These are phyloP conservation scores for Cynara cardunculus DNA, from an alignment of 129 eudicot genomes.

Conservation along the genomic window DNA sequence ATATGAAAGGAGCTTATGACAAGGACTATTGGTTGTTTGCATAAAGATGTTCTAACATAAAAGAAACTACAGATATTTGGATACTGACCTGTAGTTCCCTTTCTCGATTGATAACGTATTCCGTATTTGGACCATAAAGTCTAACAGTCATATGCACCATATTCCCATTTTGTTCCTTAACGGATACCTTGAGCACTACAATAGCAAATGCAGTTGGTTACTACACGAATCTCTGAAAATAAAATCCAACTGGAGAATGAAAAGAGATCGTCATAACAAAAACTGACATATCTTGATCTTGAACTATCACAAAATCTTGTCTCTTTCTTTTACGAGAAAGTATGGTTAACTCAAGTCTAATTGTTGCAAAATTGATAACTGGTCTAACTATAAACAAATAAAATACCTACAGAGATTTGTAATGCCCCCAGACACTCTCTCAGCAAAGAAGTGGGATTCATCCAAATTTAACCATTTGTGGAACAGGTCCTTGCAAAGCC, in stretches of 20 bases:
- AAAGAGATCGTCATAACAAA: neutral
- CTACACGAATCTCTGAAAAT: neutral
- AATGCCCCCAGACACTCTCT: conserved; percentile 93
- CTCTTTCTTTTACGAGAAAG: neutral
- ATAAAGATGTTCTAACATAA: neutral
- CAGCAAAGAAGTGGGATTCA: conserved; percentile 59
- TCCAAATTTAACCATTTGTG: conserved; percentile 76
- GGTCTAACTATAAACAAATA: neutral
- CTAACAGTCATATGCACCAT: conserved; percentile 59
- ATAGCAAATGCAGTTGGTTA: conserved; percentile 3
- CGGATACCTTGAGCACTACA: conserved; percentile 83
- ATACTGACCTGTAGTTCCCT: conserved; percentile 73
- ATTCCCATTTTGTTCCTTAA: conserved; percentile 53
- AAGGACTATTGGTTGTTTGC: neutral
- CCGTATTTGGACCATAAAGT: conserved; percentile 95
- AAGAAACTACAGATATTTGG: neutral
- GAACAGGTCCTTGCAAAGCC: conserved; percentile 80
- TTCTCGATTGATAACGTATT: conserved; percentile 85
- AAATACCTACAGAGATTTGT: conserved; percentile 76
- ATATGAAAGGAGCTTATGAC: neutral
- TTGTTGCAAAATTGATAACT: neutral
- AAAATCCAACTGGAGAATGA: neutral
- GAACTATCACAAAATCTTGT: neutral
- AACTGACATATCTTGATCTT: conserved; percentile 4
- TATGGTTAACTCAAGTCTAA: neutral